These are phyloP conservation scores for Fistulinella cinereoalba DNA, from an alignment of 1,284 basidiomycete genomes.

Conservation along the genomic window DNA sequence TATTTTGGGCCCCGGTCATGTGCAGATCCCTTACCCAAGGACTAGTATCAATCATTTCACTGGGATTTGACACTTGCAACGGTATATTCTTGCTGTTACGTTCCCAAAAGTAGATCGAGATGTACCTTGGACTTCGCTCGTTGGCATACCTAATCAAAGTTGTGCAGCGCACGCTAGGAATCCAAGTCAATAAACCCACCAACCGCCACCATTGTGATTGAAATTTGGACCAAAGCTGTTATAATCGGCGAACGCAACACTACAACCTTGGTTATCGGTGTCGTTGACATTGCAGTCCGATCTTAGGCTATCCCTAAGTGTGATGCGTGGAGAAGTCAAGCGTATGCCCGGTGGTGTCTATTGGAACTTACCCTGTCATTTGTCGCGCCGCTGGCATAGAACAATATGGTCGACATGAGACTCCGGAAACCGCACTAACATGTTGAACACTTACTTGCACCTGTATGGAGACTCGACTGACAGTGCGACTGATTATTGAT, in stretches of 20 bases:
- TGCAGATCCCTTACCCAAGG: conserved; percentile 11
- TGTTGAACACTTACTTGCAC: conserved; percentile 14
- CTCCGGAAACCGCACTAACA: not conserved
- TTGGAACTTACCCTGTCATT: no score
- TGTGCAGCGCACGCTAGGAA: not conserved
- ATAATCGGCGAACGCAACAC: conserved; percentile 44
- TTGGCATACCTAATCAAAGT: conserved; percentile 20
- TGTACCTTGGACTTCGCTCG: conserved; percentile 15
- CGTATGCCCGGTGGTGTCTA: no score
- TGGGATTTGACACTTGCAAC: conserved; percentile 10
- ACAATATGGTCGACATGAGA: conserved; percentile 42
- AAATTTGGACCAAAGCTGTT: conserved; percentile 58
- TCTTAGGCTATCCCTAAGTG: not conserved
- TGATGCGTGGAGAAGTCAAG: no score
- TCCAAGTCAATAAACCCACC: not conserved
- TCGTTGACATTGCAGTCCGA: not conserved
- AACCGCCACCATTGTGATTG: conserved; percentile 57
- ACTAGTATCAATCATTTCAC: conserved; percentile 11
- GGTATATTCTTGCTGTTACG: conserved; percentile 13
- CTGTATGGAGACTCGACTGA: conserved; percentile 61
- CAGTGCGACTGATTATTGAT: conserved; percentile 58
- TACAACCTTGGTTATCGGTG: conserved; percentile 39
- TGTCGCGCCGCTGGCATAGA: conserved; percentile 45
- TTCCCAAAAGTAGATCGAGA: conserved; percentile 23
- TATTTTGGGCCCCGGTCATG: not conserved